Evolutionary conservation across 2,329 filamentous ascomycete species (phyloP), one percentile per base, ranked within the genome.

Genomic region (Dactylellina drechsleri): DNA sequence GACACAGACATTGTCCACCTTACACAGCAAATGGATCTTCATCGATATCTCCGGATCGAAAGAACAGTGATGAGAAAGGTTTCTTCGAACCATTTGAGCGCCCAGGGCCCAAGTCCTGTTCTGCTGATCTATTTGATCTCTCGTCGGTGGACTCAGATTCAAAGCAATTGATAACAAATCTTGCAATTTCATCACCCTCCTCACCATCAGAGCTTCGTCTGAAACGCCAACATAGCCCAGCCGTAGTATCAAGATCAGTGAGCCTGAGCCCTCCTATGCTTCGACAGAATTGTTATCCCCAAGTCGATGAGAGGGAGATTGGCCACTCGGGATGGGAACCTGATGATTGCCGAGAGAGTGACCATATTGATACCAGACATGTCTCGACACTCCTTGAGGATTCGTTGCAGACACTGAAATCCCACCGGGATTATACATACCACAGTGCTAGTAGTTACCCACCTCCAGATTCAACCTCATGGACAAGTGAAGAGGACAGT

Each of bases 401-500:
- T 18, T 40, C 62, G 5, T 36, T 57, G 12, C 50, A 56, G 13
- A 16, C 50, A 3, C 64, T 40, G 47, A 66, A 74, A 43, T 56
- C 61, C 13, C n/a, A 62, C 20, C 15, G 20, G 6, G 45, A 26
- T 28, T 41, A 54, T 12, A 45, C 57, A n/a, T 60, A 66, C 10
- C 58, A 64, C 26, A 45, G 15, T 15, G 18, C 62, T 4, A 31
- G 26, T 15, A 67, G 53, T 43, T 54, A 66, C 52, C 57, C 56
- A 15, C 23, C 40, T 10, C 52, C 43, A 2, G 71, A 75, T 6
- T 28, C 45, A 36, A 13, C 16, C 12, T 75, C 71, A 40, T 79
- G 79, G 79, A 76, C 77, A 18, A 54, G 59, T 16, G 72, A 79
- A 60, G 79, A 79, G 65, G 78, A 79, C 56, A 77, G 66, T 26